Evolutionary conservation across 139 green algal species (phyloP).

Genomic region (Yamagishiella unicocca): DNA sequence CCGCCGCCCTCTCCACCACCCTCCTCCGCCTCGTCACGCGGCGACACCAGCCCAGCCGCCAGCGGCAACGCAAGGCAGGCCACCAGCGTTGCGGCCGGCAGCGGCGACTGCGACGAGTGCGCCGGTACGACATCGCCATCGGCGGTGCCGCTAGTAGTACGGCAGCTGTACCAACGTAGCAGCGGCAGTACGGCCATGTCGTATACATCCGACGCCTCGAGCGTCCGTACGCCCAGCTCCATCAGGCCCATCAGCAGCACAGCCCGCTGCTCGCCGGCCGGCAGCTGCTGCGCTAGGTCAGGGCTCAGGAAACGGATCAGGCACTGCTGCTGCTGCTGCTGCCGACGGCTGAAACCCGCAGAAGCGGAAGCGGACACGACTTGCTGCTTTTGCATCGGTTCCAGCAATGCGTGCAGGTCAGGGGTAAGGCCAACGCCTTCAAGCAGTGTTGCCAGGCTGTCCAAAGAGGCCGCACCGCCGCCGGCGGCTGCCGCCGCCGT

Average conservation of each 20-base stretch:
- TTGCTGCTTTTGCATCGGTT: background rate
- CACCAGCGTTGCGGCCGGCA: background rate
- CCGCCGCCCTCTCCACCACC: background rate
- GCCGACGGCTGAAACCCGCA: background rate
- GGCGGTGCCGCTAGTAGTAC: background rate
- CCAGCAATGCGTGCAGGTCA: background rate
- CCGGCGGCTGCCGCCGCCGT: background rate
- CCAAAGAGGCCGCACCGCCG: background rate
- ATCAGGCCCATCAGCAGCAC: slow-evolving; percentile 16
- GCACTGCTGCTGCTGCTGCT: background rate
- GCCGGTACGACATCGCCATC: background rate
- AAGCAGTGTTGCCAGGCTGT: background rate
- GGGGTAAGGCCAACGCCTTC: background rate
- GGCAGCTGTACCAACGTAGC: background rate
- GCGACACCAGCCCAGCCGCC: background rate
- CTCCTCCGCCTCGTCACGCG: background rate
- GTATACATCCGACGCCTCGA: slow-evolving; percentile 15
- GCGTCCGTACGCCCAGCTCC: slow-evolving; percentile 15
- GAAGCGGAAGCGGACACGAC: background rate
- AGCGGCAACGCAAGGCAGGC: slow-evolving; percentile 23
- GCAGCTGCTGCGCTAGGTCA: background rate
- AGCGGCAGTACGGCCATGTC: slow-evolving; percentile 11
- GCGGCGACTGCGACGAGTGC: background rate
- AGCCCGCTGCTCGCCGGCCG: background rate
- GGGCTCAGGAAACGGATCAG: background rate